These are phyloP conservation scores for Cutaneotrichosporon mucoides DNA, from an alignment of 1,284 basidiomycete genomes.

Conservation along the genomic window DNA sequence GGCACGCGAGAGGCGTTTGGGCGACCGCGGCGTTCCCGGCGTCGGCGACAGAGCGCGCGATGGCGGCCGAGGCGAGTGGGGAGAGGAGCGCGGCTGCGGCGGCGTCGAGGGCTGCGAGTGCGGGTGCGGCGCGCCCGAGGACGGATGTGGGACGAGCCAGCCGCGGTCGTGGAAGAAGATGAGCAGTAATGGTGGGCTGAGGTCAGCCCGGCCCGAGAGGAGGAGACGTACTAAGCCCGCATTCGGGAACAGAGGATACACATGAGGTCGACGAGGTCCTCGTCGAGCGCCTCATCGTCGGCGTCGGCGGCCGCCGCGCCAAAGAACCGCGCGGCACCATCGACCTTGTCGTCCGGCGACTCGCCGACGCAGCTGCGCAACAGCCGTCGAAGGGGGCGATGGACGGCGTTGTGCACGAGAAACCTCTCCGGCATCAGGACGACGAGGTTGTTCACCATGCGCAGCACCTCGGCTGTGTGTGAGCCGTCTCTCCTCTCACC, in stretches of 20 bases:
- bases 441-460: conserved; percentile 80
- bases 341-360: conserved; percentile 63
- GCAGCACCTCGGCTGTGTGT: conserved; percentile 64
- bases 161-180: conserved; percentile 90
- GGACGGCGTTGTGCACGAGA: conserved; percentile 82
- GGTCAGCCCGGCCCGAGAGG: not conserved
- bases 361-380: conserved; percentile 86
- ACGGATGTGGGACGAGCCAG: conserved; percentile 30
- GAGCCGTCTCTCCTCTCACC: conserved; percentile 6
- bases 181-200: conserved; percentile 73
- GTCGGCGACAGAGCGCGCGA: conserved; percentile 7
- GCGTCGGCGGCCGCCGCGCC: conserved; percentile 65
- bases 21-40: too few species aligned
- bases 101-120: not conserved
- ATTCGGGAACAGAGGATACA: conserved; percentile 88
- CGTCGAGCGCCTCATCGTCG: conserved; percentile 32
- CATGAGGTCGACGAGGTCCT: conserved; percentile 76
- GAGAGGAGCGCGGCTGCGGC: too few species aligned
- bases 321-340: conserved; percentile 66
- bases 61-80: conserved; percentile 26
- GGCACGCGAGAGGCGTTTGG: not conserved
- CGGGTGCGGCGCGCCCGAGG: conserved; percentile 7
- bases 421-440: conserved; percentile 84
- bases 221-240: conserved; percentile 63
- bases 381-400: conserved; percentile 80